A percentile compares a stretch with the other conserved stretches of the same genome.
Conservation (phyloP, 108 stramenopile species). For the Cyclotella baltica region DNA sequence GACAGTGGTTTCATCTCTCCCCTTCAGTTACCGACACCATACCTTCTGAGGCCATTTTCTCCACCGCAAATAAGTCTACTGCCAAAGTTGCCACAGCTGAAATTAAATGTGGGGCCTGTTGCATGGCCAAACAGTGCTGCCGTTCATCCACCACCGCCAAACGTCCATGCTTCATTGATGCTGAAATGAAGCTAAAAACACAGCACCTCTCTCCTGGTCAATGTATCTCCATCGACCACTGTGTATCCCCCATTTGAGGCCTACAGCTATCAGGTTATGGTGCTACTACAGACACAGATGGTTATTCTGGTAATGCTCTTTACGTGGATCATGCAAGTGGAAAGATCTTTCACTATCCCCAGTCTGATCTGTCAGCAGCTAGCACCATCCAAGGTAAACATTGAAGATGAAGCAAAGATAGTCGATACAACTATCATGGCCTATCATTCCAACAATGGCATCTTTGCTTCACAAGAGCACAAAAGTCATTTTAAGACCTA, state of each 20-base stretch:
- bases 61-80: not conserved
- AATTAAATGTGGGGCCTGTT: not conserved
- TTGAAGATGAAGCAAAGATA: not conserved
- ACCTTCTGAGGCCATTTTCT: not conserved
- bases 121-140: not conserved
- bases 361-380: conserved; percentile 12
- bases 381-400: conserved; percentile 35
- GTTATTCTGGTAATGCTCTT: too few species aligned
- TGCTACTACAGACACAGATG: too few species aligned
- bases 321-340: too few species aligned
- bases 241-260: too few species aligned
- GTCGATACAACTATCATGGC: conserved; percentile 35
- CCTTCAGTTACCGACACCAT: not conserved
- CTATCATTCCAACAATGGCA: conserved; percentile 50
- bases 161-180: too few species aligned
- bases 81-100: not conserved
- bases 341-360: too few species aligned
- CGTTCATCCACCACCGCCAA: too few species aligned
- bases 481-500: not conserved
- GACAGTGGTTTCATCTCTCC: not conserved
- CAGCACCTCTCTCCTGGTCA: not conserved
- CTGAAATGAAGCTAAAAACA: too few species aligned
- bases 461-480: conserved; percentile 37
- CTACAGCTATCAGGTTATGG: too few species aligned
- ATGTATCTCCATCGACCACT: too few species aligned